Percentiles rank a stretch among this genome's conserved stretches.
Evolutionary conservation across 345 rosid genomes (phyloP).

Genomic region (Capsella bursapastoris): DNA sequence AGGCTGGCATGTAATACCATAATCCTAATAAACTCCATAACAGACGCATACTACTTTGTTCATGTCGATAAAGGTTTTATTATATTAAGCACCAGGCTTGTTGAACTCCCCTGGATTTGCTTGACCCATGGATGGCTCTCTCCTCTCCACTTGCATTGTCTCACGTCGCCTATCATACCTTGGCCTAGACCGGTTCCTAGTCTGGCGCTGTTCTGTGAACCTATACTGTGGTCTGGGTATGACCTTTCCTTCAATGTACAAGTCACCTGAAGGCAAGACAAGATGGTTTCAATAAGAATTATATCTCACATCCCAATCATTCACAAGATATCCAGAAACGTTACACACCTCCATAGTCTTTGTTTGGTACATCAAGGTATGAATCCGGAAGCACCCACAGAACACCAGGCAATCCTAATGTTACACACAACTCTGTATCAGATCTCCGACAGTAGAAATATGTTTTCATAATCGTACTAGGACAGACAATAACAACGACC

Average conservation of each 20-base stretch:
- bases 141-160: slow-evolving; percentile 74
- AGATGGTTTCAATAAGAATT: not conserved
- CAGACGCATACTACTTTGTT: slow-evolving; percentile 5
- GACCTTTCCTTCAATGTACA: slow-evolving; percentile 85
- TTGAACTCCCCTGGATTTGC: slow-evolving; percentile 27
- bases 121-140: slow-evolving; percentile 47
- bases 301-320: not conserved
- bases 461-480: not conserved
- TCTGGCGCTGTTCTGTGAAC: slow-evolving; percentile 60
- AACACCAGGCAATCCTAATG: slow-evolving; percentile 77
- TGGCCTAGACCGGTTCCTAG: slow-evolving; percentile 63
- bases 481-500: not conserved
- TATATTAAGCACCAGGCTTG: not conserved
- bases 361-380: slow-evolving; percentile 92
- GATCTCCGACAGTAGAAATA: not conserved
- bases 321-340: not conserved
- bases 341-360: slow-evolving; percentile 91
- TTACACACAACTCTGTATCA: slow-evolving; percentile 24
- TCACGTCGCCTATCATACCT: slow-evolving; percentile 78
- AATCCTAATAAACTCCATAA: slow-evolving; percentile 17
- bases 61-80: not conserved
- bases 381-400: slow-evolving; percentile 99
- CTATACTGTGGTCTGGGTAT: slow-evolving; percentile 84
- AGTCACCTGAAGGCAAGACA: slow-evolving; percentile 61
- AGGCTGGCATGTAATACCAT: not conserved